Evolutionary conservation across 345 rosid genomes (phyloP).

Genomic region (Kandelia obovata): DNA sequence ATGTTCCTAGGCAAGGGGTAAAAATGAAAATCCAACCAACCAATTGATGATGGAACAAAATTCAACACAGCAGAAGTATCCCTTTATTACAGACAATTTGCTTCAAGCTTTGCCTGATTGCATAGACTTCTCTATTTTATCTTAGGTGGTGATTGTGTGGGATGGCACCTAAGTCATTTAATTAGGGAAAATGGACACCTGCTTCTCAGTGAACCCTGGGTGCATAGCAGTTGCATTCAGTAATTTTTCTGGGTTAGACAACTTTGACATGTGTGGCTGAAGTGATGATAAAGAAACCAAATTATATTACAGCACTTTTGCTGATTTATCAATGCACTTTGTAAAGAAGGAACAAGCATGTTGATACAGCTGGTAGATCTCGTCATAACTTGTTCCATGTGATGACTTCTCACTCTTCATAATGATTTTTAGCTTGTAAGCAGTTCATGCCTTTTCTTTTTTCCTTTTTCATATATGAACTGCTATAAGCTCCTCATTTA

Average conservation of each 20-base stretch:
- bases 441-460: not conserved
- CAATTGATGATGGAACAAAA: too few relatives aligned
- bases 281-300: not conserved
- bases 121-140: too few relatives aligned
- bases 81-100: too few relatives aligned
- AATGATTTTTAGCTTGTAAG: not conserved
- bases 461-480: not conserved
- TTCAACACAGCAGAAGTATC: too few relatives aligned
- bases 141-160: too few relatives aligned
- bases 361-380: not conserved
- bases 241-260: not conserved
- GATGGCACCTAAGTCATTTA: not conserved
- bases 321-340: not conserved
- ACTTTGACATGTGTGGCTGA: not conserved
- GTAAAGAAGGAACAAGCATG: slow-evolving; percentile 1
- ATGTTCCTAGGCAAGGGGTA: too few relatives aligned
- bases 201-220: not conserved
- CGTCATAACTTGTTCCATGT: not conserved
- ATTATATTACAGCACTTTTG: not conserved
- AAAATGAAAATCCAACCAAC: too few relatives aligned
- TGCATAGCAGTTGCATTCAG: not conserved
- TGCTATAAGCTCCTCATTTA: not conserved
- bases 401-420: not conserved
- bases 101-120: too few relatives aligned
- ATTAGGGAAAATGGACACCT: not conserved